Conservation (phyloP, 2,329 filamentous ascomycete genomes). For the Penicillium sp. region DNA sequence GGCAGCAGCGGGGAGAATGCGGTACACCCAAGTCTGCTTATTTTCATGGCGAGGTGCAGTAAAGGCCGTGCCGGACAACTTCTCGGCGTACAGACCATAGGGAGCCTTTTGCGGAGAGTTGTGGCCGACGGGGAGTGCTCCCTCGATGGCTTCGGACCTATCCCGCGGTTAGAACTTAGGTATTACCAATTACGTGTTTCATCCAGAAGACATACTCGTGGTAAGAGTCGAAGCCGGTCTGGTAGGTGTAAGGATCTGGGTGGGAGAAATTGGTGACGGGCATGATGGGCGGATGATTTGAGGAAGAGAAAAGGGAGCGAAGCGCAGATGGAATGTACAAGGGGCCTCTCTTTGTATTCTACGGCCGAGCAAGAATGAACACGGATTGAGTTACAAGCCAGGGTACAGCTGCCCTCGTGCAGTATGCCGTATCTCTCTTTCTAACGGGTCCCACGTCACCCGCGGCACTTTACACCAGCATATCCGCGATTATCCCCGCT, state of each 20-base stretch:
- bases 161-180: constrained; percentile 21
- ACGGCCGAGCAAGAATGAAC: background rate
- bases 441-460: constrained; percentile 10
- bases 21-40: constrained; percentile 75
- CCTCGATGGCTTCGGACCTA: constrained; percentile 77
- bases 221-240: constrained; percentile 77
- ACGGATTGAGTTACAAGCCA: background rate
- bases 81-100: constrained; percentile 81
- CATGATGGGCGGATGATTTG: constrained; percentile 53
- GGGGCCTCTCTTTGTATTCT: constrained; percentile 22
- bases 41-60: constrained; percentile 72
- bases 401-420: background rate
- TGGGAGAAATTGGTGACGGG: constrained; percentile 68
- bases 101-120: constrained; percentile 85
- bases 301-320: background rate
- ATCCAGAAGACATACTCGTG: constrained; percentile 68
- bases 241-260: constrained; percentile 75
- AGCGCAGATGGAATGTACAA: constrained; percentile 1
- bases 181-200: background rate
- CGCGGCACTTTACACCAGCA: constrained; percentile 4
- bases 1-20: constrained; percentile 68
- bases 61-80: constrained; percentile 74
- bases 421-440: background rate
- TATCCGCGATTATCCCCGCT: constrained; percentile 25
- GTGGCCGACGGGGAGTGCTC: constrained; percentile 73